These are phyloP conservation scores for Nakataea oryzae DNA, from an alignment of 2,329 filamentous ascomycete genomes.

Conservation along the genomic window DNA sequence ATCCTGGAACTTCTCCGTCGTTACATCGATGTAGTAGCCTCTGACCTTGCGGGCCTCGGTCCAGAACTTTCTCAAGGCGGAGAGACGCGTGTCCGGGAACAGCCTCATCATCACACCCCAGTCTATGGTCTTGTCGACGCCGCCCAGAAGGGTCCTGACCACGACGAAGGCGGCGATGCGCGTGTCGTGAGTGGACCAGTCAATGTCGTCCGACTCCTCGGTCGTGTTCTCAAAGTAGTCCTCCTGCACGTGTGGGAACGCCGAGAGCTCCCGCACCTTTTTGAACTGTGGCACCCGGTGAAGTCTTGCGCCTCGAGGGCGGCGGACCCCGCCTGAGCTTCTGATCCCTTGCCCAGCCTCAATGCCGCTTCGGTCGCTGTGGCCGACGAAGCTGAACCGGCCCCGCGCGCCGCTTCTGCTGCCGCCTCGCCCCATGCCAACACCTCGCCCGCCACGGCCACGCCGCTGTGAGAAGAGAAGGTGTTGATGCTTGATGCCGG, in stretches of 20 bases:
- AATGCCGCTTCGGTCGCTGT: background rate
- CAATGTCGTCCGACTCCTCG: constrained; percentile 21
- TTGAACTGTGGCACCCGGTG: constrained; percentile 16
- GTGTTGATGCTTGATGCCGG: background rate
- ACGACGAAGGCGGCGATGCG: constrained; percentile 48
- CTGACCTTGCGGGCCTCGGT: constrained; percentile 37
- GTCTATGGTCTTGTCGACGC: constrained; percentile 47
- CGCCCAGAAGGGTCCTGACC: constrained; percentile 47
- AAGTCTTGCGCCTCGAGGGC: background rate
- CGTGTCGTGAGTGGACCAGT: constrained; percentile 30
- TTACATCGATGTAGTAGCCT: constrained; percentile 39
- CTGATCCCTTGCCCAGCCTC: background rate
- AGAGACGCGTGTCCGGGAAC: constrained; percentile 42
- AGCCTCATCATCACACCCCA: constrained; percentile 47
- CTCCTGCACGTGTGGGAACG: constrained; percentile 19
- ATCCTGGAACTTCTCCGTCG: constrained; percentile 54
- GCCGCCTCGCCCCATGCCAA: background rate
- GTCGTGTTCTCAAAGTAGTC: constrained; percentile 20
- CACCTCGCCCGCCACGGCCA: no score
- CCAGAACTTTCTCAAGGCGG: constrained; percentile 46
- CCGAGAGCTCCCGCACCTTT: constrained; percentile 18
- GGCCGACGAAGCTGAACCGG: background rate
- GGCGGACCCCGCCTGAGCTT: background rate
- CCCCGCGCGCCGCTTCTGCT: background rate
- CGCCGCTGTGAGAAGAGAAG: background rate